Evolutionary conservation across 495 filamentous ascomycete species (phyloP).

Genomic region (Aspergillus ostianus): DNA sequence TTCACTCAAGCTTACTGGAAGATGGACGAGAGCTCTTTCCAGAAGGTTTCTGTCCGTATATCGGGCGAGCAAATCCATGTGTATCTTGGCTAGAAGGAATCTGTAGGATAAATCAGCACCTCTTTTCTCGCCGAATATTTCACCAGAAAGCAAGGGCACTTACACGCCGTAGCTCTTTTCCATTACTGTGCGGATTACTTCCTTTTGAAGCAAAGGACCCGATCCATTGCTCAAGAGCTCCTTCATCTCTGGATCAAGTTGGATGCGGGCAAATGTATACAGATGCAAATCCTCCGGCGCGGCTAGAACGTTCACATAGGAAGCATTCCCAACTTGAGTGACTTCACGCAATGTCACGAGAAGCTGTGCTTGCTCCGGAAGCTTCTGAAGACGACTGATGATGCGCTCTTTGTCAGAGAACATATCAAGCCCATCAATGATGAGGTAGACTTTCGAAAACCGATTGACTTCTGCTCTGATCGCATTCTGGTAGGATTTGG

Average conservation of each 20-base stretch:
- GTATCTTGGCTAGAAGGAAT: constrained; percentile 31
- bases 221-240: constrained; percentile 13
- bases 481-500: constrained; percentile 34
- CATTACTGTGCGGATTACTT: constrained; percentile 19
- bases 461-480: constrained; percentile 35
- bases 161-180: constrained; percentile 32
- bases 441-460: constrained; percentile 32
- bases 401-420: constrained; percentile 31
- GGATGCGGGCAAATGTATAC: constrained; percentile 20
- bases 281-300: constrained; percentile 20
- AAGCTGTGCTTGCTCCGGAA: constrained; percentile 35
- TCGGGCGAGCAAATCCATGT: constrained; percentile 28
- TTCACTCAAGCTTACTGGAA: constrained; percentile 32
- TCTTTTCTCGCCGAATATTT: not conserved
- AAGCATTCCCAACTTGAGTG: constrained; percentile 12
- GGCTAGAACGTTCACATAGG: constrained; percentile 17
- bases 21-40: constrained; percentile 26
- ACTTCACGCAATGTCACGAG: constrained; percentile 32
- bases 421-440: constrained; percentile 35
- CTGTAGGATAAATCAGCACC: constrained; percentile 10
- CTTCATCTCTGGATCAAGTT: constrained; percentile 12
- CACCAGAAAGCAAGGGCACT: constrained; percentile 7
- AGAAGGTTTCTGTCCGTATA: constrained; percentile 24
- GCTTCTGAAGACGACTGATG: constrained; percentile 33
- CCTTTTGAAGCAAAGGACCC: constrained; percentile 15